These are phyloP conservation scores for Protomyces arabidopsidicola DNA, from an alignment of 1,139 yeast genomes.

Conservation along the genomic window DNA sequence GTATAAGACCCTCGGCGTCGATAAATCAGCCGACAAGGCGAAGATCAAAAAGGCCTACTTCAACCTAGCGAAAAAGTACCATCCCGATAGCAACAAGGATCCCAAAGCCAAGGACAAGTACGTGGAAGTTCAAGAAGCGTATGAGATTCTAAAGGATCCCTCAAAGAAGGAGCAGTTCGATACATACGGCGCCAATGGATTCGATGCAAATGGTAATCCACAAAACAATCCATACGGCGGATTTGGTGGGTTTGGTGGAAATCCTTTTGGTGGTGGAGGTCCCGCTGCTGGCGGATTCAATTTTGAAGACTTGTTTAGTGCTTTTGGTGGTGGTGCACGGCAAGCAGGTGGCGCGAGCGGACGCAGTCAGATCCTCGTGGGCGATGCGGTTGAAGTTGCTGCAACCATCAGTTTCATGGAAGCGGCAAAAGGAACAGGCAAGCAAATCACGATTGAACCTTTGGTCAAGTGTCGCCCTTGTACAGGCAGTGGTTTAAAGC, in stretches of 20 bases:
- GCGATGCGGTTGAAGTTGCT: conserved; percentile 77
- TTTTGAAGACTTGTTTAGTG: conserved; percentile 85
- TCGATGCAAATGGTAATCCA: conserved; percentile 52
- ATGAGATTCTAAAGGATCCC: conserved; percentile 84
- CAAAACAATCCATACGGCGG: conserved; percentile 36
- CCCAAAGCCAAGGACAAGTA: conserved; percentile 80
- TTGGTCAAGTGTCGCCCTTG: conserved; percentile 76
- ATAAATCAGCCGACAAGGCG: conserved; percentile 62
- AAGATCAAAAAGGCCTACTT: conserved; percentile 93
- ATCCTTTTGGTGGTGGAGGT: conserved; percentile 38
- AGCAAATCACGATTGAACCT: conserved; percentile 65
- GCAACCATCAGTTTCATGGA: conserved; percentile 76
- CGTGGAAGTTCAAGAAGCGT: conserved; percentile 90
- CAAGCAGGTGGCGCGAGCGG: conserved; percentile 40
- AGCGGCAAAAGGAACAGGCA: conserved; percentile 71
- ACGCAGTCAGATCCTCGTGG: conserved; percentile 49
- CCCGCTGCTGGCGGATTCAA: conserved; percentile 47
- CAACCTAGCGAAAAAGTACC: conserved; percentile 77
- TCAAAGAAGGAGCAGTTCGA: conserved; percentile 85
- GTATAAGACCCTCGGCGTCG: conserved; percentile 74
- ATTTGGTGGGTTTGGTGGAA: conserved; percentile 37
- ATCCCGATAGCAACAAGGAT: conserved; percentile 94
- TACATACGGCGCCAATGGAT: conserved; percentile 84
- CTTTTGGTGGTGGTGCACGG: conserved; percentile 54
- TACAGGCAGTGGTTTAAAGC: conserved; percentile 76